Conservation (phyloP, 306 rosid species). For the Glycine latifolia region DNA sequence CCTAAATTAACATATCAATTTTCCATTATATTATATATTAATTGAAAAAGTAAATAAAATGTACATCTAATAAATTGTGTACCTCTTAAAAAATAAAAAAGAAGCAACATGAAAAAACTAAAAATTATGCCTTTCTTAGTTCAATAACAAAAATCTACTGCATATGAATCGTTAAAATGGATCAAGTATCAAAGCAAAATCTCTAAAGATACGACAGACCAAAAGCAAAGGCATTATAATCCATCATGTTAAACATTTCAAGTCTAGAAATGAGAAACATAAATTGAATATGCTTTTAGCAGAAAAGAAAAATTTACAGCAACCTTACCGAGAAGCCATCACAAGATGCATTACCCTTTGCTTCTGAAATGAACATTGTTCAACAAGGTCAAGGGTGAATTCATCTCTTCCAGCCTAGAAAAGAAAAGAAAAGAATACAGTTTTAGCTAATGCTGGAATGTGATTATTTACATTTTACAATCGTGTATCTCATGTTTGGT, state of each 20-base stretch:
- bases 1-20: background rate
- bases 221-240: slow-evolving; percentile 32
- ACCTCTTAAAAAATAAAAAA: background rate
- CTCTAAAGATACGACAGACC: background rate
- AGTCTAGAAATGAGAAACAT: slow-evolving; percentile 26
- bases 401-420: slow-evolving; percentile 84
- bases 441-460: slow-evolving; percentile 40
- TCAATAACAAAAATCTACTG: background rate
- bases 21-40: slow-evolving; percentile 6
- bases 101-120: background rate
- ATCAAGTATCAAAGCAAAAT: slow-evolving; percentile 20
- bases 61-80: background rate
- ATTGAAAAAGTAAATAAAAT: slow-evolving; percentile 6
- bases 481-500: slow-evolving; percentile 12
- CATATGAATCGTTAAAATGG: background rate
- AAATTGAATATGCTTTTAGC: slow-evolving; percentile 12
- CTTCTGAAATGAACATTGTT: slow-evolving; percentile 94
- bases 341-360: slow-evolving; percentile 95
- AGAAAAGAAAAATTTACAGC: slow-evolving; percentile 37
- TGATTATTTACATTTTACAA: slow-evolving; percentile 20
- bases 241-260: slow-evolving; percentile 19
- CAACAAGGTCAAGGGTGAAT: slow-evolving; percentile 94
- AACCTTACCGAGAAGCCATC: slow-evolving; percentile 87
- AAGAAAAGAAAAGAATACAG: slow-evolving; percentile 4
- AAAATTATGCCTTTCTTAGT: background rate